Base-by-base conservation (phyloP, 1,284 basidiomycete species). In the Malassezia vespertilionis region DNA sequence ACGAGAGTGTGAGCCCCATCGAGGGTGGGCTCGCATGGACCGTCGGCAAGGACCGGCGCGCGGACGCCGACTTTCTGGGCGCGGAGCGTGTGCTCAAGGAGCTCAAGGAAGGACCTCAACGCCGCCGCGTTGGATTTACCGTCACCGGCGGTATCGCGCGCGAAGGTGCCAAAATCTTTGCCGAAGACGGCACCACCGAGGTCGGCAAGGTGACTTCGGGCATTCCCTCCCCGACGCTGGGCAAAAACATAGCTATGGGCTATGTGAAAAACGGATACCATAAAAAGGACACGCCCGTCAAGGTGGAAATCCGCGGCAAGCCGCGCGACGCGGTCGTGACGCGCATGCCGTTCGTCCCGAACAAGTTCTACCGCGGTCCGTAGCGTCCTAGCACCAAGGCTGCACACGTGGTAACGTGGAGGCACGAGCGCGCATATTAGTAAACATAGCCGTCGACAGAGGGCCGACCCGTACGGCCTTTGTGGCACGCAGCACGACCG, bases 191-290 rank as follows among this genome's bases (percentile, higher is more conserved):
- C 15, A 42, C 32, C 36, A 50, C 37, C 26, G 20, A 53, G 46
- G 37, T 55, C 22, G 61, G 60, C 43, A 80, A 84, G 10, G 79
- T 96, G 30, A 96, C 91, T 0, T 95, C 88, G 0, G 91, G 91
- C 40, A 95, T 96, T 52, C 93, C 93, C 6, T 90, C 87, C 1
- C 90, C 90, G 0, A 84, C 87, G 1, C 75, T 90, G 1, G 81
- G 80, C 3, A 81, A 83, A 71, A 95, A 97, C 73, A 86, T 97
- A 62, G 87, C 90, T 6, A 97, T 97, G 91, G 91, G 82, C 0
- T 91, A 95, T 64, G 79, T 96, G 39, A 41, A 61, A 44, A 71
- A 71, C 23, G 88, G 87, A 0, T 79, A 77, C 72, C 87, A 95
- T 75, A 95, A 90, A 74, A 88, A 86, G 72, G 88, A 86, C 6